phyloP scores from a whole-genome alignment of 2,329 filamentous ascomycete species.

The Neoascochyta sp. region DNA sequence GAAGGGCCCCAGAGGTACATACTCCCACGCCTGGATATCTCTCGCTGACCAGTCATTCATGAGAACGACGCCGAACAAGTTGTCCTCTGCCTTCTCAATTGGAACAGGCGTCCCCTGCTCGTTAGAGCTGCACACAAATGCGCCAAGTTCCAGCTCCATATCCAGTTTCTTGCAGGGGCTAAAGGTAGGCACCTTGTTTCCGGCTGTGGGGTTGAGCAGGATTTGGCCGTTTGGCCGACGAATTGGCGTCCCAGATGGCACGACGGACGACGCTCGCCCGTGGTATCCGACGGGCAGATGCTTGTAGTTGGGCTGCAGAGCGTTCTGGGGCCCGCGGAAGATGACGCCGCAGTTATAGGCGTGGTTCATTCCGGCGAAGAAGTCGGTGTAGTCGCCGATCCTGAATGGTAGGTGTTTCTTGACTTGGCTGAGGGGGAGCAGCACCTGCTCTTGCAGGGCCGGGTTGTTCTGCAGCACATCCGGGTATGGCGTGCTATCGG shows the following conservation, averaged over 20 bases:
- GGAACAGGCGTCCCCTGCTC: conserved; percentile 61
- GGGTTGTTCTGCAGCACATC: conserved; percentile 61
- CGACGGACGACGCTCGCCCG: conserved; percentile 70
- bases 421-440: conserved; percentile 59
- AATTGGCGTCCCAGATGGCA: conserved; percentile 70
- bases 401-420: conserved; percentile 69
- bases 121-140: conserved; percentile 65
- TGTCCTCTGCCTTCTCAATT: conserved; percentile 62
- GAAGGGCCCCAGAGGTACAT: conserved; percentile 76
- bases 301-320: conserved; percentile 76
- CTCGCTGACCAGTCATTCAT: conserved; percentile 86
- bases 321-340: conserved; percentile 69
- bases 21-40: conserved; percentile 82
- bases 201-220: conserved; percentile 59
- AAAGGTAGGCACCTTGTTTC: conserved; percentile 61
- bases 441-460: conserved; percentile 52
- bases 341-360: conserved; percentile 69
- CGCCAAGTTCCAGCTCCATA: conserved; percentile 76
- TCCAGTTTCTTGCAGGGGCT: conserved; percentile 65
- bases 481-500: conserved; percentile 56
- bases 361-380: conserved; percentile 77
- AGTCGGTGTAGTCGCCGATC: conserved; percentile 82
- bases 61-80: conserved; percentile 74
- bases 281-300: conserved; percentile 81
- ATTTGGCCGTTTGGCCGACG: conserved; percentile 74